Conservation (phyloP, 345 rosid species). For the Brassica nigra region DNA sequence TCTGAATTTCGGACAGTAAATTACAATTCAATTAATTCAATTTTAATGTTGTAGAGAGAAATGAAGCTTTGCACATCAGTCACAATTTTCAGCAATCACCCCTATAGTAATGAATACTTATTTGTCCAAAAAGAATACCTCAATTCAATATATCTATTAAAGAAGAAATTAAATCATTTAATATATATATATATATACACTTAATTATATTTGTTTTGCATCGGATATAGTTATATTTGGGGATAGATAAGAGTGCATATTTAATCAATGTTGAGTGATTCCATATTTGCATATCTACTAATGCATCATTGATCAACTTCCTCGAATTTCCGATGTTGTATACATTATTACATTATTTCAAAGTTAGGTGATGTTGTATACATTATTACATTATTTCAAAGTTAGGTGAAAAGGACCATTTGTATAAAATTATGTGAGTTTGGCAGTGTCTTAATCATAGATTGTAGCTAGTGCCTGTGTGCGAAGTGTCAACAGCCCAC, state of each 20-base stretch:
- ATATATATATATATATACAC: too few species aligned
- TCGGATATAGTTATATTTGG: too few species aligned
- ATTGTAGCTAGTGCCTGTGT: constrained; percentile 2
- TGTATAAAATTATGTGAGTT: background rate
- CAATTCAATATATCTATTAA: background rate
- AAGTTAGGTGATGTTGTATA: too few species aligned
- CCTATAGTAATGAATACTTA: background rate
- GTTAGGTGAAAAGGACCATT: background rate
- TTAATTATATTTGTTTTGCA: too few species aligned
- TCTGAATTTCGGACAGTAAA: background rate
- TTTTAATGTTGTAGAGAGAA: too few species aligned
- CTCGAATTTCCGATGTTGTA: background rate
- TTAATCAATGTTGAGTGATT: background rate
- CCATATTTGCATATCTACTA: background rate
- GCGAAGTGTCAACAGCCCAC: constrained; percentile 17
- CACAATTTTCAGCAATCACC: background rate
- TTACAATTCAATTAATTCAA: background rate
- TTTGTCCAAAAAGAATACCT: background rate
- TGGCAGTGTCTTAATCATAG: constrained; percentile 3
- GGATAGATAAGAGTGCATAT: background rate
- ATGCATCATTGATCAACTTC: background rate
- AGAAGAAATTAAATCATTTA: background rate
- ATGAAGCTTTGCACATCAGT: background rate
- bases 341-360: background rate
- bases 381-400: background rate